A percentile compares a stretch with the other conserved stretches of the same genome.
These are phyloP conservation scores for Clavispora asparagi DNA, from an alignment of 805 yeast species.

Conservation along the genomic window DNA sequence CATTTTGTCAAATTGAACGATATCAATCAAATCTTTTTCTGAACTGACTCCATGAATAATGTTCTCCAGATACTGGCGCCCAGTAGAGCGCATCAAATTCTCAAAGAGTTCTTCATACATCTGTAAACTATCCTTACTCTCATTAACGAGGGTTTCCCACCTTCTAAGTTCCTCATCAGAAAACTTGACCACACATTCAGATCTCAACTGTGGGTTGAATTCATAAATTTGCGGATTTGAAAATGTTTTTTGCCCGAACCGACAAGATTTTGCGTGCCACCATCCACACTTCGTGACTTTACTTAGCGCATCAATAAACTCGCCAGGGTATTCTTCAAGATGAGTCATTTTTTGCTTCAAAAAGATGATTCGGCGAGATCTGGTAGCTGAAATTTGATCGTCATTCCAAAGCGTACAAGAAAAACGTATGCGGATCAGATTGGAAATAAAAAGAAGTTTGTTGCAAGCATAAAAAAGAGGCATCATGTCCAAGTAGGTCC, in stretches of 20 bases:
- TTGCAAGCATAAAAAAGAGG: neutral
- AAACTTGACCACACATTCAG: neutral
- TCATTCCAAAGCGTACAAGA: neutral
- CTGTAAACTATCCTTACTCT: neutral
- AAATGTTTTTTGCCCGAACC: neutral
- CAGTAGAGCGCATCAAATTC: neutral
- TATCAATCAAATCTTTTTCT: neutral
- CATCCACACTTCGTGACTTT: neutral
- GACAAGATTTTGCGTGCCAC: neutral
- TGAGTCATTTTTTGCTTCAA: neutral
- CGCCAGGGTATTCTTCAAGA: neutral
- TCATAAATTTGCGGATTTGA: neutral
- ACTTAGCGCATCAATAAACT: neutral
- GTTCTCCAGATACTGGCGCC: neutral
- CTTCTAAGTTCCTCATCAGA: neutral
- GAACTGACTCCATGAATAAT: neutral
- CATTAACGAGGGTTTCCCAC: neutral
- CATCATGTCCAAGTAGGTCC: neutral
- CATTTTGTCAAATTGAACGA: neutral
- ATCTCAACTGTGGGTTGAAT: neutral
- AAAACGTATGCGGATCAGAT: neutral
- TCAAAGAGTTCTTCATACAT: neutral
- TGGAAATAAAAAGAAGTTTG: neutral
- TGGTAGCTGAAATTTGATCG: neutral
- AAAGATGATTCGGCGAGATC: neutral